phyloP scores from a whole-genome alignment of 2,329 filamentous ascomycete species.

The Monosporascus cannonballus region DNA sequence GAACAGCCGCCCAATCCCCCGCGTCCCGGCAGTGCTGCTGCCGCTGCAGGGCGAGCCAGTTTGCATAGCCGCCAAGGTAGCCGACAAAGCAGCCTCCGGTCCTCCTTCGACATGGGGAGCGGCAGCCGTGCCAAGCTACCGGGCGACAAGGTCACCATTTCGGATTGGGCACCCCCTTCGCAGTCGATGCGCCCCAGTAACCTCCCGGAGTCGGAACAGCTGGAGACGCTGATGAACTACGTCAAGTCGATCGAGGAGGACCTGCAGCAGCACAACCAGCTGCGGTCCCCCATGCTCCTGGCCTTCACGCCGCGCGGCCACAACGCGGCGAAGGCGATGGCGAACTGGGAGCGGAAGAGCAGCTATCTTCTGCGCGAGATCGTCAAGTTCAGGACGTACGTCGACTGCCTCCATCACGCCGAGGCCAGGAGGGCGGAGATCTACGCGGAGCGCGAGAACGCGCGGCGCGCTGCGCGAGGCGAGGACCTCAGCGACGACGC shows the following conservation, averaged over 20 bases:
- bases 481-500: conserved; percentile 35
- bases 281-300: conserved; percentile 79
- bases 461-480: conserved; percentile 42
- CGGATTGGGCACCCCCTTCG: conserved; percentile 82
- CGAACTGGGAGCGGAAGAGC: conserved; percentile 96
- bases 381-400: conserved; percentile 94
- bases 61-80: conserved; percentile 38
- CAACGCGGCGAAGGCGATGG: conserved; percentile 79
- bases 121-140: conserved; percentile 62
- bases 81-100: conserved; percentile 40
- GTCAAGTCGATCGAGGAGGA: conserved; percentile 83
- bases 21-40: conserved; percentile 47
- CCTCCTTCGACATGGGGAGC: conserved; percentile 59
- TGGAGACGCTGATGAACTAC: conserved; percentile 68
- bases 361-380: conserved; percentile 88
- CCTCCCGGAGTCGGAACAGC: conserved; percentile 73
- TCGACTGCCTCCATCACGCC: conserved; percentile 74
- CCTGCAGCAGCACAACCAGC: conserved; percentile 77
- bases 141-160: conserved; percentile 76
- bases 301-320: conserved; percentile 81
- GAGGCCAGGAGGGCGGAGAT: conserved; percentile 65
- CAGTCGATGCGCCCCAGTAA: conserved; percentile 85
- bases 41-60: conserved; percentile 38
- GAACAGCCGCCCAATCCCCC: conserved; percentile 35
- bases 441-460: conserved; percentile 53